Evolutionary conservation across 2,329 filamentous ascomycete species (phyloP), one percentile per base, ranked within the genome.

Genomic region (Fusarium floridanum): DNA sequence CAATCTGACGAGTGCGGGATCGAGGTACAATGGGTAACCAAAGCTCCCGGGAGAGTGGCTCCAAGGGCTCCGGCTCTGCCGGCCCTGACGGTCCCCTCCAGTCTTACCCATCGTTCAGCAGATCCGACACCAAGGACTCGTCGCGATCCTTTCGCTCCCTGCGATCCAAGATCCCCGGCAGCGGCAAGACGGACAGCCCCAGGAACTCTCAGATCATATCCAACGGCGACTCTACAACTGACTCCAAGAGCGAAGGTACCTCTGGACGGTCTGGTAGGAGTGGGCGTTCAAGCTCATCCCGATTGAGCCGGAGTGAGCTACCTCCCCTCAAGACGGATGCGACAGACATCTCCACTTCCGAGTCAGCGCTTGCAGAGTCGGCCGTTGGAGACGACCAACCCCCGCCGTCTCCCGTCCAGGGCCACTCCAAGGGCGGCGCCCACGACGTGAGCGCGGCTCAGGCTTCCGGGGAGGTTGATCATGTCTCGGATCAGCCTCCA

Each of bases 71-170:
- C 45, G 85, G 84, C 71, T 76, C 82, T 48, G 81, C 84, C 68
- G 85, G 85, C 69, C 81, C 82, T 69, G 87, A 89, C 71, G 80
- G 77, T 27, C 65, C 76, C 53, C 86, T 98, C 68, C 93, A 95
- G 83, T 94, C 94, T 34, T 97, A 97, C 83, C 96, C 95, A 32
- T 98, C 96, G 32, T 96, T 98, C 82, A 94, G 92, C 85, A 93
- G 93, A 82, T 95, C 95, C 66, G 96, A 98, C 81, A 98, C 96
- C 32, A 96, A 95, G 82, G 95, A 98, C 76, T 98, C 95, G 8
- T 91, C 93, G 36, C 93, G 95, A 75, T 98, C 95, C 6, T 92
- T 98, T 83, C 91, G 94, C 76, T 93, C 91, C 43, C 89, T 98
- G 76, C 90, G 94, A 70, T 97, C 95, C 72, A 98, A 98, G 85